Conservation (phyloP, 2,329 filamentous ascomycete genomes). For the Teratosphaeria destructans region DNA sequence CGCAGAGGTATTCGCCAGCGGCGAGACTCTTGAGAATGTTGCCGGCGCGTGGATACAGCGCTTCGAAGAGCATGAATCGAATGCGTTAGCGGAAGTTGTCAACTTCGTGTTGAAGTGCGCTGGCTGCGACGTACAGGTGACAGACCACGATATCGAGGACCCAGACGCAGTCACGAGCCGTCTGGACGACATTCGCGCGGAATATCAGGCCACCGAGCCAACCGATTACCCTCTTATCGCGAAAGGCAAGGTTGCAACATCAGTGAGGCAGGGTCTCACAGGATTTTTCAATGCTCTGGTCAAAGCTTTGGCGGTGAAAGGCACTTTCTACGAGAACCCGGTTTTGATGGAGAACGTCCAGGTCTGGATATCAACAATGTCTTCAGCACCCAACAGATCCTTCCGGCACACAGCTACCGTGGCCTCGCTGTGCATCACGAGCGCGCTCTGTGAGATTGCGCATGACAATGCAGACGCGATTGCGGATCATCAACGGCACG, state of each 20-base stretch:
- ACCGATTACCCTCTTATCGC: slow-evolving; percentile 88
- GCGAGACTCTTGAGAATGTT: slow-evolving; percentile 44
- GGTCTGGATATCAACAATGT: slow-evolving; percentile 84
- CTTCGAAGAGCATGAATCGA: slow-evolving; percentile 46
- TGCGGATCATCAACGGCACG: slow-evolving; percentile 66
- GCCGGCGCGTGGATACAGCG: slow-evolving; percentile 47
- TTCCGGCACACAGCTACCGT: slow-evolving; percentile 92
- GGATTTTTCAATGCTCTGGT: slow-evolving; percentile 72
- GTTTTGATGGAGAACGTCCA: slow-evolving; percentile 80
- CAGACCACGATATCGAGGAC: slow-evolving; percentile 75
- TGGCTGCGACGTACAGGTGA: slow-evolving; percentile 71
- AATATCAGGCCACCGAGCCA: slow-evolving; percentile 63
- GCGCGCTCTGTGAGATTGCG: slow-evolving; percentile 63
- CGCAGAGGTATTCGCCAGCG: slow-evolving; percentile 50
- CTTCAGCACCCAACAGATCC: slow-evolving; percentile 73
- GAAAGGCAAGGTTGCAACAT: slow-evolving; percentile 62
- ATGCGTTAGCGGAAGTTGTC: slow-evolving; percentile 47
- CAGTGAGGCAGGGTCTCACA: slow-evolving; percentile 67
- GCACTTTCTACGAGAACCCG: slow-evolving; percentile 64
- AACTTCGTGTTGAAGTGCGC: slow-evolving; percentile 57
- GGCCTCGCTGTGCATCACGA: slow-evolving; percentile 68
- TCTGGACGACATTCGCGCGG: slow-evolving; percentile 74
- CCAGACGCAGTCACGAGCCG: slow-evolving; percentile 74
- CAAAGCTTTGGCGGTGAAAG: slow-evolving; percentile 69
- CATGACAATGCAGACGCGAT: slow-evolving; percentile 60